A percentile compares a stretch with the other conserved stretches of the same genome.
Conservation (phyloP, 371 early-diverging fungal genomes). For the Sporodiniella umbellata region DNA sequence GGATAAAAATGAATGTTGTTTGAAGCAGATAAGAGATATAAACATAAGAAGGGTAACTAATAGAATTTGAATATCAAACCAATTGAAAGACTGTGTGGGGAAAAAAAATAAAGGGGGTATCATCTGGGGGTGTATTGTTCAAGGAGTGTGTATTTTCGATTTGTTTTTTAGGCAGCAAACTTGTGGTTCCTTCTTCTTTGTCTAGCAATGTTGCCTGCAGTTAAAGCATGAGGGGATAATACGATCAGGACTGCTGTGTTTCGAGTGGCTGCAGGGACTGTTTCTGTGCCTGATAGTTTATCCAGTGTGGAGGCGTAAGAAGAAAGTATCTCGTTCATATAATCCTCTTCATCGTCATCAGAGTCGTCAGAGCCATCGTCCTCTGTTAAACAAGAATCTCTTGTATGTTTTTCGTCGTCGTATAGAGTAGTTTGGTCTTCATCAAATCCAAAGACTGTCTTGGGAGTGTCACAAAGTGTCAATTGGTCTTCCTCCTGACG, state of each 20-base stretch:
- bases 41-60: too few species aligned
- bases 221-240: conserved; percentile 15
- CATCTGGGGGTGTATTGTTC: too few species aligned
- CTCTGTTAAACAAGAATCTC: background rate
- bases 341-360: background rate
- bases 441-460: background rate
- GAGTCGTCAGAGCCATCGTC: background rate
- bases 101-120: too few species aligned
- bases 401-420: background rate
- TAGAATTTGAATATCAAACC: too few species aligned
- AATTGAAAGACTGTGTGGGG: too few species aligned
- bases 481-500: background rate
- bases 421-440: background rate
- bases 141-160: too few species aligned
- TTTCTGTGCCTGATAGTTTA: background rate
- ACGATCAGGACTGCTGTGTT: conserved; percentile 20
- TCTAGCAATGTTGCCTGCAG: conserved; percentile 23
- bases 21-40: background rate
- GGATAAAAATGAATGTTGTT: too few species aligned
- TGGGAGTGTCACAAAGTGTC: background rate
- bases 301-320: conserved; percentile 1
- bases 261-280: background rate
- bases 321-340: background rate
- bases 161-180: too few species aligned
- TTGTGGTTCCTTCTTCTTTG: conserved; percentile 8